Conservation (phyloP, 2,329 filamentous ascomycete species). For the Arachnomyces sp. region DNA sequence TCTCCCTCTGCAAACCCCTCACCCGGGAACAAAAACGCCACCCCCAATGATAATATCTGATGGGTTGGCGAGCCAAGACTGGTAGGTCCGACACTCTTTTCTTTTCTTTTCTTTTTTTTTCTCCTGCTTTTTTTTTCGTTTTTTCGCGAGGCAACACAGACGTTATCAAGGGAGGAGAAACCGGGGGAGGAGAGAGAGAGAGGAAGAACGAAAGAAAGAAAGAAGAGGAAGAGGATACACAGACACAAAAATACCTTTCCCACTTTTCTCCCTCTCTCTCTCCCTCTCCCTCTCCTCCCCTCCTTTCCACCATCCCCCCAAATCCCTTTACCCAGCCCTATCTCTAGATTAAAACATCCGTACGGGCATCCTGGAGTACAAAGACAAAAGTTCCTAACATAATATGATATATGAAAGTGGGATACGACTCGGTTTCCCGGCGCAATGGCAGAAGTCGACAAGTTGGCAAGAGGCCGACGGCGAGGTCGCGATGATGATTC, state of each 20-base stretch:
- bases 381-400: too few species aligned
- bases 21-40: too few species aligned
- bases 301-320: neutral
- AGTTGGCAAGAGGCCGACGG: neutral
- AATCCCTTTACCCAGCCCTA: neutral
- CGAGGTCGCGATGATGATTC: conserved; percentile 1
- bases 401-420: too few species aligned
- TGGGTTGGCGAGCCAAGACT: too few species aligned
- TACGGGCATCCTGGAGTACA: too few species aligned
- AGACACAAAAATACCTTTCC: neutral
- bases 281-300: neutral
- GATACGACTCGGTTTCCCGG: neutral
- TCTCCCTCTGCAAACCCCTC: too few species aligned
- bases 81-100: neutral
- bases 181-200: too few species aligned
- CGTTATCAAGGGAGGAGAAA: too few species aligned
- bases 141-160: too few species aligned
- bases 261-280: neutral
- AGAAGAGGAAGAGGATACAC: neutral
- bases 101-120: neutral
- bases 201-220: conserved; percentile 1
- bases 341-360: neutral
- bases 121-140: neutral
- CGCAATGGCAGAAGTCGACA: conserved; percentile 3
- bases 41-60: too few species aligned